Conservation (phyloP, 1,284 basidiomycete genomes). For the Hortiboletus rubellus region DNA sequence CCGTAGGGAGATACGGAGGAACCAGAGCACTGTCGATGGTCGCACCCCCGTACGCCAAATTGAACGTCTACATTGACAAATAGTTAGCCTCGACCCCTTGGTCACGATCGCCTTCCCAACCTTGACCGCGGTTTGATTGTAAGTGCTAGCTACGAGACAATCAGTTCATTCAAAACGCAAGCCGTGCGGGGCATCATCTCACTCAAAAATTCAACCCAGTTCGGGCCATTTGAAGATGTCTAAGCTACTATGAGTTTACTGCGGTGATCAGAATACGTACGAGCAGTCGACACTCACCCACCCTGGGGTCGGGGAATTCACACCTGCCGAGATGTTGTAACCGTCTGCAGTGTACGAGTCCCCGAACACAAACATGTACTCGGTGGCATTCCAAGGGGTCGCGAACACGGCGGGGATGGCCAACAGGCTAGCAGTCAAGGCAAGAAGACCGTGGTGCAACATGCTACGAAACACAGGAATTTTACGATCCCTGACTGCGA, state of each 20-base stretch:
- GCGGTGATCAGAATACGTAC: background rate
- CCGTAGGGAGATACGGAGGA: constrained; percentile 54
- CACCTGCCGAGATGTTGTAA: constrained; percentile 59
- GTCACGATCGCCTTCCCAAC: constrained; percentile 26
- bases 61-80: constrained; percentile 45
- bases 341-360: constrained; percentile 56
- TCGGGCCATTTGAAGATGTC: constrained; percentile 64
- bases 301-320: constrained; percentile 53
- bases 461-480: constrained; percentile 10
- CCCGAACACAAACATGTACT: constrained; percentile 56
- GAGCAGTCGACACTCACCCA: constrained; percentile 40
- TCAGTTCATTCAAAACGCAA: background rate
- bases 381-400: constrained; percentile 45
- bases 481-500: background rate
- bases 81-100: background rate
- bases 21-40: constrained; percentile 63
- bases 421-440: constrained; percentile 6
- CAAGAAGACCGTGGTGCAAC: constrained; percentile 8
- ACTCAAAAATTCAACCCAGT: constrained; percentile 62
- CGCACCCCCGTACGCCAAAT: constrained; percentile 61
- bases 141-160: constrained; percentile 39
- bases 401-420: constrained; percentile 13
- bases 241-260: constrained; percentile 18
- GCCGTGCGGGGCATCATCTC: constrained; percentile 8
- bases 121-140: constrained; percentile 57